Evolutionary conservation across 148 eudicot genomes (phyloP), one percentile per base, ranked within the genome.

Genomic region (Rhododendron williamsianum): DNA sequence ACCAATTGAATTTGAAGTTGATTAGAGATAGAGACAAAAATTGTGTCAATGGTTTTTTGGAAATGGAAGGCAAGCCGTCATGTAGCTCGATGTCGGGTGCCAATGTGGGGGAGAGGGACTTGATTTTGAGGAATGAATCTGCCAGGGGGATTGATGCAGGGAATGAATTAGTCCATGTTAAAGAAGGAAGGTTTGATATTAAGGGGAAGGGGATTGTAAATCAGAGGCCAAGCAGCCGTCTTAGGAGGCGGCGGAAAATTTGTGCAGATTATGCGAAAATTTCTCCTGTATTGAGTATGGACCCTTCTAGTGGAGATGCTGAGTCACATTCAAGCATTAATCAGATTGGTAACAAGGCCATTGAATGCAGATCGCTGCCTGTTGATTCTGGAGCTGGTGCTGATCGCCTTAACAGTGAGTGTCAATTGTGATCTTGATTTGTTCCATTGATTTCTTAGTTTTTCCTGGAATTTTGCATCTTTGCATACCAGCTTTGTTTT

Each of bases 61-160:
- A 91, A 73, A 84, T 92, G 45, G 93, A 93, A 76, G 94, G 92
- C 46, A 97, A 94, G 84, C 97, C 90, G 1, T 95, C 95, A 0
- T 90, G 92, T 84, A 93, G 94, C 83, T 94, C 93, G 8, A 86
- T 86, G 63, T 90, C 90, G 1, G 92, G 88, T 87, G 89, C 89
- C 46, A 84, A 49, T 86, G 85, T n/a, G 81, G 82, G 27, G 82
- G 79, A 84, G 79, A 87, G 83, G 81, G 94, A 90, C 76, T 78
- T 84, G 69, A 52, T 86, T 45, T 5, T 18, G 77, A 84, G 85
- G 80, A 86, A 83, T 83, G 90, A 76, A 76, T 33, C 49, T 7
- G 84, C 35, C 36, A 36, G 8, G 51, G 82, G 77, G 41, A 60
- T 9, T 79, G 82, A 63, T 56, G 81, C 41, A 54, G 15, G 25